Evolutionary conservation across 257 asterid genomes (phyloP).

Genomic region (Plantago major): DNA sequence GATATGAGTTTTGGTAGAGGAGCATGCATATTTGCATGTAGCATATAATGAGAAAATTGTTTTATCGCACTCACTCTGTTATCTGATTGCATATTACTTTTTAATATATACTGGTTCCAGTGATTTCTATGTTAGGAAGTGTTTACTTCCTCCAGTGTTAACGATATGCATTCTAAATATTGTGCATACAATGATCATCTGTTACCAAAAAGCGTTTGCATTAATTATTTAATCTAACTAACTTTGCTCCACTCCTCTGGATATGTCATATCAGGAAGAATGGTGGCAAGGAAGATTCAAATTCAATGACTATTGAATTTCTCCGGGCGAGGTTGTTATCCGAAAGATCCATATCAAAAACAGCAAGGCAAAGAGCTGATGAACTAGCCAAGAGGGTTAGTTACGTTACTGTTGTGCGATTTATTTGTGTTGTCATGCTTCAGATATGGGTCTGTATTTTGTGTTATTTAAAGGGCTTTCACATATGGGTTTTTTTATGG

Average conservation of each 20-base stretch:
- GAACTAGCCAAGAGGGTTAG: constrained; percentile 87
- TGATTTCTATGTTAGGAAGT: too few relatives aligned
- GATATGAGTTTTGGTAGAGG: too few relatives aligned
- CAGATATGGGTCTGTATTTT: background rate
- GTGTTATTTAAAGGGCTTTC: too few relatives aligned
- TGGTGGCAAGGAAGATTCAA: constrained; percentile 54
- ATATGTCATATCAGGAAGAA: constrained; percentile 35
- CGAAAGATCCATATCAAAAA: constrained; percentile 81
- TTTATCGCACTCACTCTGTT: too few relatives aligned
- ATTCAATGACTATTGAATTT: constrained; percentile 75
- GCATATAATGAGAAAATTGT: too few relatives aligned
- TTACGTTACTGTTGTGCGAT: background rate
- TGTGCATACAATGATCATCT: too few relatives aligned
- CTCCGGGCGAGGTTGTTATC: constrained; percentile 79
- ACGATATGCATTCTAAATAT: too few relatives aligned
- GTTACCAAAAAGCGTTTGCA: background rate
- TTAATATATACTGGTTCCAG: too few relatives aligned
- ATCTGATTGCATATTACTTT: too few relatives aligned
- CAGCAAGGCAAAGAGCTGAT: constrained; percentile 81
- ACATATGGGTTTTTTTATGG: too few relatives aligned
- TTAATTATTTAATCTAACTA: constrained; percentile 15
- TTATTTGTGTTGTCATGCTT: background rate
- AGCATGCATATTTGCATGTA: too few relatives aligned
- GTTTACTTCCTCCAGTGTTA: too few relatives aligned
- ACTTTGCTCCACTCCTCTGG: constrained; percentile 15